phyloP scores from a whole-genome alignment of 257 asterid genomes.

The Solanum commersonii region DNA sequence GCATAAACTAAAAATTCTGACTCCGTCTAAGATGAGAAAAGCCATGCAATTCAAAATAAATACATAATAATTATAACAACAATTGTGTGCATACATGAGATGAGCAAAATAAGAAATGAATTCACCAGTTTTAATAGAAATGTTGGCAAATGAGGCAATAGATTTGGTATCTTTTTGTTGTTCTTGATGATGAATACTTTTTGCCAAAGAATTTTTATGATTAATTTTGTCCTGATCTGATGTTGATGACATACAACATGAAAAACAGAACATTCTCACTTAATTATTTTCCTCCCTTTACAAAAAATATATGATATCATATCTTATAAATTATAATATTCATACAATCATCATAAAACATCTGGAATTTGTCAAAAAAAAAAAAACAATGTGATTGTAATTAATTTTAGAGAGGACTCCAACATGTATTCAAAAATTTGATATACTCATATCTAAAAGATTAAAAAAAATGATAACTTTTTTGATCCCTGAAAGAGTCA shows the following conservation, averaged over 20 bases:
- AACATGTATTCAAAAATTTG: neutral
- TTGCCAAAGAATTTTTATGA: constrained; percentile 10
- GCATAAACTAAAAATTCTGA: neutral
- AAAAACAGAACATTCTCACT: constrained; percentile 8
- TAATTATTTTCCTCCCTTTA: neutral
- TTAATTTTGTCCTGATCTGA: neutral
- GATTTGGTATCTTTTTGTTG: constrained; percentile 28
- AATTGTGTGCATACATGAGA: neutral
- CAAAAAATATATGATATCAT: neutral
- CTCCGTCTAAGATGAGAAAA: neutral
- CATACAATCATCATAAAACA: neutral
- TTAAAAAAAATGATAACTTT: too few relatives aligned
- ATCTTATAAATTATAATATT: neutral
- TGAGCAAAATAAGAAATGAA: neutral
- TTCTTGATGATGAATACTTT: constrained; percentile 12
- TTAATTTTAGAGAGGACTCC: neutral
- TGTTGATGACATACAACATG: neutral
- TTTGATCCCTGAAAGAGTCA: neutral
- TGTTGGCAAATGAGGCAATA: constrained; percentile 36
- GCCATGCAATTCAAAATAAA: neutral
- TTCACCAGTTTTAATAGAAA: constrained; percentile 52
- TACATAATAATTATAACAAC: neutral
- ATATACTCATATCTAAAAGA: neutral
- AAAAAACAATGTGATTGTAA: neutral
- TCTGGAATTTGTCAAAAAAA: neutral